Base-by-base conservation (phyloP, 768 basidiomycete species). In the Aureoboletus auriporus region DNA sequence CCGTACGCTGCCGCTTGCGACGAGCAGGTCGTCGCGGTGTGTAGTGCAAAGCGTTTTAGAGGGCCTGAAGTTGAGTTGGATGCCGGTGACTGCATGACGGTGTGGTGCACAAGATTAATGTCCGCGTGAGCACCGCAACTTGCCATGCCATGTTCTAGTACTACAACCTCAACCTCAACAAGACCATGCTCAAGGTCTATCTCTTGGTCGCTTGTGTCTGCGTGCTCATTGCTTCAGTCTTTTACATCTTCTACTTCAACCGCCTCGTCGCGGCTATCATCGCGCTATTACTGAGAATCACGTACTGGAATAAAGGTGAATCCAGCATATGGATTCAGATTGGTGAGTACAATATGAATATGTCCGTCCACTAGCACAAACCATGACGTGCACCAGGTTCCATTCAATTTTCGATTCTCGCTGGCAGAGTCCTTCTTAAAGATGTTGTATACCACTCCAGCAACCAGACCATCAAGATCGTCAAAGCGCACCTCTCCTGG, bases 221-320 rank as follows among this genome's bases (percentile, higher is more conserved):
- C 59, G 78, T 76, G 26, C 66, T 75, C 53, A 42, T 79, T 31
- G 76, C 75, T 13, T 69, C 84, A 7, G 68, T 89, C 47, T 71
- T 90, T 52, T 89, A 90, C 69, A 76, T 90, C 54, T 94, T 96
- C 77, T 96, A 88, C 71, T 91, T 88, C 82, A 94, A 93, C 69
- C 81, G 93, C 35, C 71, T 95, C 43, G 65, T 95, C 49, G 92
- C 83, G 1, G 78, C 76, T 46, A 50, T 88, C 46, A 69, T 93
- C 50, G 79, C 83, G 12, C 72, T 82, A 46, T 56, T 79, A 11
- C 68, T 95, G 42, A 86, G 91, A 27, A 59, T 89, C 7, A 67
- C 78, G 49, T 82, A 83, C 52, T 96, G 95, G 94, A 84, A 84
- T 53, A 76, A 81, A 49, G 79, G 80, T 43, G 79, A 75, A 33